phyloP scores from a whole-genome alignment of 306 rosid genomes.

The Cucurbita ficifolia region DNA sequence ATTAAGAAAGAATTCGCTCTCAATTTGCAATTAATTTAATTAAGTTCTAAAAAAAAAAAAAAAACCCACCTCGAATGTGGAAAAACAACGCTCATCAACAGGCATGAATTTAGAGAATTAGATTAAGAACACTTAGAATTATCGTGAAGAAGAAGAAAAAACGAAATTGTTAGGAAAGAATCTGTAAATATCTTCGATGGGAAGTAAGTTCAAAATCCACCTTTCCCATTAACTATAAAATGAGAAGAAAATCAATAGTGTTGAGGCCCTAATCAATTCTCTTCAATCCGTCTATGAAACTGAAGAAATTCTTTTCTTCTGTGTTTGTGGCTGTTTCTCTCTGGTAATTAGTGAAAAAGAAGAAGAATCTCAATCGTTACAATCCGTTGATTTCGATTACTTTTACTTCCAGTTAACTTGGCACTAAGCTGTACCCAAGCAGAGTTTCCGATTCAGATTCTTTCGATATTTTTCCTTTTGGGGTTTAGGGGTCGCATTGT shows the following conservation, averaged over 20 bases:
- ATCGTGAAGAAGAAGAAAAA: not conserved
- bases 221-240: not conserved
- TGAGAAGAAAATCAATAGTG: not conserved
- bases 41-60: not conserved
- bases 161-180: not conserved
- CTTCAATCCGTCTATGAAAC: not conserved
- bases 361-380: not conserved
- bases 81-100: not conserved
- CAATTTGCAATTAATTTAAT: not conserved
- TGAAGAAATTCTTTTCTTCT: not conserved
- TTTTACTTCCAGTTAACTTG: not conserved
- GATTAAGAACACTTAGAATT: not conserved
- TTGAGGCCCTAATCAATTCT: not conserved
- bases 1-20: not conserved
- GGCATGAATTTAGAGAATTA: not conserved
- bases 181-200: not conserved
- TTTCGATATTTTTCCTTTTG: not conserved
- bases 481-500: not conserved
- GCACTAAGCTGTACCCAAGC: not conserved
- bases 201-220: not conserved
- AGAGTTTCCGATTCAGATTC: not conserved
- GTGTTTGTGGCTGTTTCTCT: not conserved
- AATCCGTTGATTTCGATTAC: not conserved
- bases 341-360: not conserved
- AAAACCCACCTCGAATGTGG: not conserved